These are phyloP conservation scores for Amaranthus tricolor DNA, from an alignment of 179 eudicot species.

Conservation along the genomic window DNA sequence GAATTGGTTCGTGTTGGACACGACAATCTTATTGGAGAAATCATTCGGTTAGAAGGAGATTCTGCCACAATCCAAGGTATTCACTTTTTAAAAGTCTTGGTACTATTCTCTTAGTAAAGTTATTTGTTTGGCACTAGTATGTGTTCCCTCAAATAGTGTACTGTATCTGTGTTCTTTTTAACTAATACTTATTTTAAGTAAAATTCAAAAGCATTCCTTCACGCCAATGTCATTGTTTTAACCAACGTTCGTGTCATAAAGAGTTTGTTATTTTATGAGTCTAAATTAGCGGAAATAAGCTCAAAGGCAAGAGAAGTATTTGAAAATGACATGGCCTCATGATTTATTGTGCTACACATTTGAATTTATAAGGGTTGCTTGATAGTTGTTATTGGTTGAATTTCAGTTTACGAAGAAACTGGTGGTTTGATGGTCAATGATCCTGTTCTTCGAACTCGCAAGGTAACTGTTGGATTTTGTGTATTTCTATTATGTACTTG, in stretches of 20 bases:
- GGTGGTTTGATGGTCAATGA: slow-evolving; percentile 94
- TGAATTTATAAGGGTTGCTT: background rate
- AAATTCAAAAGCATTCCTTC: background rate
- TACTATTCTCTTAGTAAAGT: background rate
- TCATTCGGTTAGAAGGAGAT: slow-evolving; percentile 97
- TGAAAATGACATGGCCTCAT: background rate
- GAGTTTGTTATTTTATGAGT: background rate
- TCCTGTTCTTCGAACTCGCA: slow-evolving; percentile 94
- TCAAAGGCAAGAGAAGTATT: background rate
- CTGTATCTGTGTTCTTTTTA: background rate
- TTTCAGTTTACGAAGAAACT: slow-evolving; percentile 94
- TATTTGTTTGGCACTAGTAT: background rate
- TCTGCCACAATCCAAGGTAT: slow-evolving; percentile 99
- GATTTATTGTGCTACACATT: background rate
- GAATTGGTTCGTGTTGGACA: slow-evolving; percentile 98
- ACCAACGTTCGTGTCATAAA: background rate
- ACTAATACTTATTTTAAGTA: background rate
- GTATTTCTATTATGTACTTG: background rate
- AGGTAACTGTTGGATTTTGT: slow-evolving; percentile 43
- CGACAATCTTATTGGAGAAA: slow-evolving; percentile 98
- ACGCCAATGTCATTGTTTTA: background rate
- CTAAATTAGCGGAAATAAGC: background rate
- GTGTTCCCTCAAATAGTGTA: background rate
- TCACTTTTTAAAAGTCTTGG: background rate
- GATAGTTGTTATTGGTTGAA: background rate